These are phyloP conservation scores for Hyphopichia khmerensis DNA, from an alignment of 1,139 yeast genomes.

Conservation along the genomic window DNA sequence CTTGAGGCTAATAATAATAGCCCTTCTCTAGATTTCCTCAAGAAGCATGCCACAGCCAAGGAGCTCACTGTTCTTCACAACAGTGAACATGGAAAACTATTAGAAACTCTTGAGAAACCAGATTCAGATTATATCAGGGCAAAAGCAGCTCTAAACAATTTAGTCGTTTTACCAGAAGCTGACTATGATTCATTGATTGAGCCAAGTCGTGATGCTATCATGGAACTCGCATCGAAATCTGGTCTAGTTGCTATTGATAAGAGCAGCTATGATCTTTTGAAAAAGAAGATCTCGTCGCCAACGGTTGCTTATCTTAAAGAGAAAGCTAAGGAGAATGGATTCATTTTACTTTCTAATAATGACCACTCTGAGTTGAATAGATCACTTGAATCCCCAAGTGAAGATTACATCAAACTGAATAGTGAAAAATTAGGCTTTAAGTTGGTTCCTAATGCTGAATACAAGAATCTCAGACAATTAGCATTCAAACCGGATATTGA, in stretches of 20 bases:
- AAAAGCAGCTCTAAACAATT: constrained; percentile 18
- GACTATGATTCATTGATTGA: constrained; percentile 13
- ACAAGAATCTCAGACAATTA: constrained; percentile 7
- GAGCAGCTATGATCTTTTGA: constrained; percentile 6
- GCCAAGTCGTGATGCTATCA: constrained; percentile 16
- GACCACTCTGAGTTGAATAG: not conserved
- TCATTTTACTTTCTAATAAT: constrained; percentile 5
- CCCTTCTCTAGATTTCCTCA: constrained; percentile 19
- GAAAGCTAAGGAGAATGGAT: constrained; percentile 11
- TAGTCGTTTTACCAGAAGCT: constrained; percentile 15
- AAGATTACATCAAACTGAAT: constrained; percentile 2
- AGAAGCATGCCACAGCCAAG: constrained; percentile 15
- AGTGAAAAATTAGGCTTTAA: constrained; percentile 3
- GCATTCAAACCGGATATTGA: constrained; percentile 16
- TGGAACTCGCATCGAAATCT: constrained; percentile 12
- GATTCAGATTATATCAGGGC: constrained; percentile 14
- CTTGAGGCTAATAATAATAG: constrained; percentile 5
- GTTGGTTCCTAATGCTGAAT: constrained; percentile 17
- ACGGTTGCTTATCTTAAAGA: constrained; percentile 17
- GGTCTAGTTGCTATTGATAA: constrained; percentile 11
- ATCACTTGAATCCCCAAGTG: constrained; percentile 2
- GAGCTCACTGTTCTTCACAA: constrained; percentile 18
- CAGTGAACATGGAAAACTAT: constrained; percentile 18
- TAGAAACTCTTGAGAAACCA: constrained; percentile 12
- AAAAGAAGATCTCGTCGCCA: constrained; percentile 14